phyloP scores from a whole-genome alignment of 257 asterid species.

The Lavandula angustifolia region DNA sequence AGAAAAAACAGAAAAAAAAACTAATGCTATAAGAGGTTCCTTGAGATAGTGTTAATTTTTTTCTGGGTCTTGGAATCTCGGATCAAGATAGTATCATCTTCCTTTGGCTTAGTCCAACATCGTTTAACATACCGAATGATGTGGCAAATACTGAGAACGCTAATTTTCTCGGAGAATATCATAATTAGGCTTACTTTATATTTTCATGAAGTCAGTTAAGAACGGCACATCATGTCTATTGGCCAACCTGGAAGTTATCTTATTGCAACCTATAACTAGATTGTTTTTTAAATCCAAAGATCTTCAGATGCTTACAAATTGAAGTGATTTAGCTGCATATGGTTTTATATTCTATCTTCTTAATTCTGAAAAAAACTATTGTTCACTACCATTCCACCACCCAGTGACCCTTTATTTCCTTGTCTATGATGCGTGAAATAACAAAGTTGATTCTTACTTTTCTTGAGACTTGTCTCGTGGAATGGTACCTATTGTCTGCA shows the following conservation, averaged over 20 bases:
- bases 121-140: too few species aligned
- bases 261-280: too few species aligned
- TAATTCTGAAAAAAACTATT: background rate
- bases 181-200: background rate
- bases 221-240: constrained; percentile 1
- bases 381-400: background rate
- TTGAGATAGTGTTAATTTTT: background rate
- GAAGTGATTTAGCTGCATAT: background rate
- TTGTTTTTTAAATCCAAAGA: background rate
- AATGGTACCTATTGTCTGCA: background rate
- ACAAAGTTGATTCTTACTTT: background rate
- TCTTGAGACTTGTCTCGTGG: too few species aligned
- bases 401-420: background rate
- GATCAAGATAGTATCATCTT: background rate
- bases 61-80: background rate
- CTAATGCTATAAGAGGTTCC: background rate
- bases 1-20: too few species aligned
- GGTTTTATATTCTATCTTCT: background rate
- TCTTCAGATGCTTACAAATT: background rate
- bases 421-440: background rate
- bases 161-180: background rate
- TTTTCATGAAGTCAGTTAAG: background rate
- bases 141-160: background rate
- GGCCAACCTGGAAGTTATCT: background rate
- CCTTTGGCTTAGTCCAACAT: too few species aligned